Evolutionary conservation across 371 early-diverging fungal genomes (phyloP).

Genomic region (Mortierella sp.): DNA sequence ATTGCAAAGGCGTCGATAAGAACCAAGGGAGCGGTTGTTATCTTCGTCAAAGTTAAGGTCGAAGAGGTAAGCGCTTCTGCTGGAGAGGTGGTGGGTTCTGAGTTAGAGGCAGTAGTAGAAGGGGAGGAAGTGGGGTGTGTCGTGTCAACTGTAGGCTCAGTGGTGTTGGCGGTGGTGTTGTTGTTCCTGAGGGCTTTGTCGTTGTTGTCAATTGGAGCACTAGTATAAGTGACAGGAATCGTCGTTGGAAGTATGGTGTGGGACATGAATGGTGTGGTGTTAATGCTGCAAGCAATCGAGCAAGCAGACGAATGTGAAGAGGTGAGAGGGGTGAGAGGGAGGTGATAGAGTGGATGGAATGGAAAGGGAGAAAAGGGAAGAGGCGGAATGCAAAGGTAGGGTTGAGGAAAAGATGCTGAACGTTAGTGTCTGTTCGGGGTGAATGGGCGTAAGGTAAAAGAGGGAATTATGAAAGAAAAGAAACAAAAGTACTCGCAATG

Average conservation of each 20-base stretch:
- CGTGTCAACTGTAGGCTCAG: background rate
- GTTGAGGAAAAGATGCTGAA: background rate
- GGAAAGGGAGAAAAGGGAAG: background rate
- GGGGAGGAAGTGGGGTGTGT: background rate
- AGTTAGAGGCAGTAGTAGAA: background rate
- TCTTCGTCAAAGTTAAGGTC: background rate
- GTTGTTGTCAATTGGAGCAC: background rate
- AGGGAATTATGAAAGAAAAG: background rate
- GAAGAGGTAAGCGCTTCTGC: background rate
- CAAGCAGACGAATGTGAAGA: background rate
- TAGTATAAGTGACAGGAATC: background rate
- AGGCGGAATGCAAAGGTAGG: background rate
- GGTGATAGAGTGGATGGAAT: background rate
- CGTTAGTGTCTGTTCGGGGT: background rate
- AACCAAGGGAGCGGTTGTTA: background rate
- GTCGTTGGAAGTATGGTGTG: conserved; percentile 3
- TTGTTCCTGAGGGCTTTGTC: background rate
- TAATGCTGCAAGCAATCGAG: conserved; percentile 14
- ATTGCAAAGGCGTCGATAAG: conserved; percentile 1
- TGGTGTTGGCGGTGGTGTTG: background rate
- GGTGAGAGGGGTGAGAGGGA: background rate
- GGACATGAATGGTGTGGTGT: background rate
- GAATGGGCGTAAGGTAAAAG: background rate
- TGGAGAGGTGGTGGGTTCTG: no score
- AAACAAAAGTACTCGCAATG: no score